Base-by-base conservation (phyloP, 129 eudicot genomes). In the Solidago caesia region DNA sequence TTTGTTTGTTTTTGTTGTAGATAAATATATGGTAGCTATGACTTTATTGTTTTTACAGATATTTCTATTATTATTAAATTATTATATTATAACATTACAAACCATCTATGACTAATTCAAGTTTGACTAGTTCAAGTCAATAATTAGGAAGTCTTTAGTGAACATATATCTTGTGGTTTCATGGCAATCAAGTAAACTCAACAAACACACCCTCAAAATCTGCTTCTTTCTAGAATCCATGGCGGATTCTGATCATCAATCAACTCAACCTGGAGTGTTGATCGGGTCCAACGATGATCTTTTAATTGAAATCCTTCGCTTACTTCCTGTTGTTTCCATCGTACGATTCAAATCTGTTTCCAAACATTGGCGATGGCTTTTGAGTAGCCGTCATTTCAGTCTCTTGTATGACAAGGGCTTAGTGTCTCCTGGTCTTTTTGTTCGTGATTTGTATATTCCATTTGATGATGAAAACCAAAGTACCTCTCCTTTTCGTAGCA, bases 271-370 rank as follows among this genome's bases (percentile, higher is more conserved):
- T 27, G 66, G n/a, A 61, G 43, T 4, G 4, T 29, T 61, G 44
- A 15, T 61, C 3, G 66, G 66, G 2, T 61, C 66, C 63, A 57
- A 57, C 12, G 63, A 57, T 57, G 63, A 57, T 4, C 63, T 57
- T 57, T 57, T 57, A 21, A 61, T 9, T 12, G 66, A 61, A 61
- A 61, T 61, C 7, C 66, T 61, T 8, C 15, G 13, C 9, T 6
- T 43, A 7, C 44, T 61, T 5, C 66, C 66, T 16, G 66, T 27
- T 27, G 7, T 6, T 29, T 62, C 67, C 8, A 29, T 62, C 67
- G 8, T 62, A 6, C 67, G 67, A 3, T 29, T 62, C 67, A 62
- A 62, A 62, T 62, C 67, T 62, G 67, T 62, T 26, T 62, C 67
- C 14, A 62, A 62, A 33, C 67, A 62, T 15, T 62, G 67, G 67